Base-by-base conservation (phyloP, 2,329 filamentous ascomycete species). In the Immersiporthe knoxdaviesiana region DNA sequence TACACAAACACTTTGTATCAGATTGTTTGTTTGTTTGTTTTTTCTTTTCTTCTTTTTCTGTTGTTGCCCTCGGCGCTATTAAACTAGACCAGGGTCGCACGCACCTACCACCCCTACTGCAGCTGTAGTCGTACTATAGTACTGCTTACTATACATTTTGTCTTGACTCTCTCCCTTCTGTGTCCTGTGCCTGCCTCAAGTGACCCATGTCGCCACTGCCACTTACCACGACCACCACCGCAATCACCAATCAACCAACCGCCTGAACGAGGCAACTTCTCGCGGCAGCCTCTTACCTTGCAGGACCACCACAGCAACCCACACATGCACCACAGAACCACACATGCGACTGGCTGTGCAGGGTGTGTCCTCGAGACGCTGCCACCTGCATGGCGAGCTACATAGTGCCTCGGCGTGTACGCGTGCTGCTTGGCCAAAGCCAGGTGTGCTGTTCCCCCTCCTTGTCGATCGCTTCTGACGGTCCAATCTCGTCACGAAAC, bases 401-500 rank as follows among this genome's bases (percentile, higher is more conserved):
- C n/a, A n/a, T n/a, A n/a, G n/a, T n/a, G n/a, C 24, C 21, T 30
- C 35, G 59, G 61, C 52, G 52, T 56, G 35, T 30, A 63, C 52
- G 52, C 37, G 11, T 63, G 59, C 35, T 56, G 56, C 65, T 61
- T 56, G 24, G 52, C 4, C 52, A 24, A 30, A 30, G 27, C 24
- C 52, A 30, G 52, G 18, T 56, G 52, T 32, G 52, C 14, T 56
- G 44, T 47, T 27, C 3, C 50, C 50, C 50, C 39, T 39, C 32
- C 54, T 56, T 71, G 69, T 67, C 69, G 69, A 71, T 71, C 69
- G 41, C 60, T 39, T 44, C 47, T 63, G 64, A 67, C 67, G 39
- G 64, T 60, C 56, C 65, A 61, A 69, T 69, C 65, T 66, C 44
- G 64, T 71, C 61, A 59, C 58, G 61, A 54, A 58, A 44, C 61